Conservation (phyloP, 352 stramenopile genomes). For the Globisporangium cystogenes region DNA sequence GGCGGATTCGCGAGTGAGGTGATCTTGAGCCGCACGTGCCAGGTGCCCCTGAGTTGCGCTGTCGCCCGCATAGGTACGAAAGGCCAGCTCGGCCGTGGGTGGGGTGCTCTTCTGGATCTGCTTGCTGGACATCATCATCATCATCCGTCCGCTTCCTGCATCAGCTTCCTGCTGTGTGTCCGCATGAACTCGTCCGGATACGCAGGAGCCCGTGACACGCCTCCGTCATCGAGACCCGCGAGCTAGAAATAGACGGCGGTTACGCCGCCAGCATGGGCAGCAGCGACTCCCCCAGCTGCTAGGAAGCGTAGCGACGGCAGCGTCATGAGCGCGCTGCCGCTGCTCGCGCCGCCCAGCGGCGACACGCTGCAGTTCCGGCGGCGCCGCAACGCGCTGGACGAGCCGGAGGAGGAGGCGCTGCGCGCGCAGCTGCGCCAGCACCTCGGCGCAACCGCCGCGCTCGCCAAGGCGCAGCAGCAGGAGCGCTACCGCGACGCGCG, state of each 20-base stretch:
- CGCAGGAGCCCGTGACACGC: no score
- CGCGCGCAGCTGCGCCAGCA: slow-evolving; percentile 41
- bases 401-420: slow-evolving; percentile 36
- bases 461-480: slow-evolving; percentile 7
- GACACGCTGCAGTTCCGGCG: slow-evolving; percentile 31
- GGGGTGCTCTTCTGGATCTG: no score
- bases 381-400: slow-evolving; percentile 40
- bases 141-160: no score
- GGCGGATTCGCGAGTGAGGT: not conserved
- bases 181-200: no score
- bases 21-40: not conserved
- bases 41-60: no score
- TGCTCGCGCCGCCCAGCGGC: slow-evolving; percentile 28
- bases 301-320: not conserved
- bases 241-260: no score
- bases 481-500: slow-evolving; percentile 6
- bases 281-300: no score
- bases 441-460: slow-evolving; percentile 19
- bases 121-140: no score
- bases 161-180: no score
- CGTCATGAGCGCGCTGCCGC: slow-evolving; percentile 15
- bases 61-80: no score
- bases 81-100: not conserved
- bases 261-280: no score
- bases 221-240: no score